Percentiles rank a stretch among this genome's conserved stretches.
Evolutionary conservation across 2,329 filamentous ascomycete species (phyloP).

Genomic region (Aspergillus alliaceus): DNA sequence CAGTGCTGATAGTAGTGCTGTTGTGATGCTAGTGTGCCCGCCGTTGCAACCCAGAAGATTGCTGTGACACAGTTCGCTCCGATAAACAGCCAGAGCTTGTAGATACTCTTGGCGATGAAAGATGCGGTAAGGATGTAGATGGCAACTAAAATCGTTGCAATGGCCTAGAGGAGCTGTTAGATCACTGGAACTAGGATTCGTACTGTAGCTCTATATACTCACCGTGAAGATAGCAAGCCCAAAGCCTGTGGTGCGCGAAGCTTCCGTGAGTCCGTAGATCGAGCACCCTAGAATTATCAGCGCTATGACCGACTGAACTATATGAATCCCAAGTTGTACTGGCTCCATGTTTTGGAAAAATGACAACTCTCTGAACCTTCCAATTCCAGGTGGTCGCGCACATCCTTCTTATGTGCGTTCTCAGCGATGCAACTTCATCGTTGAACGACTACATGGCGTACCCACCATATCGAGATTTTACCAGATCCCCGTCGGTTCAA

Average conservation of each 20-base stretch:
- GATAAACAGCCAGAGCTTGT: background rate
- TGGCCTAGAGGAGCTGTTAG: background rate
- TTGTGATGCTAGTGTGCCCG: background rate
- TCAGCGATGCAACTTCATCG: background rate
- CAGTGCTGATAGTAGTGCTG: background rate
- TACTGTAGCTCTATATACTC: background rate
- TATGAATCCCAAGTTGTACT: background rate
- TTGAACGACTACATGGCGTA: background rate
- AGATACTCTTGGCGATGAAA: background rate
- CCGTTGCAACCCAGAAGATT: background rate
- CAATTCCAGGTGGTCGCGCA: background rate
- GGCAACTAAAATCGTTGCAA: slow-evolving; percentile 1
- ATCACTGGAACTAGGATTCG: background rate
- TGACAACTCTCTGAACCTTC: background rate
- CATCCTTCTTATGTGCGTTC: background rate
- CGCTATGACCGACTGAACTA: background rate
- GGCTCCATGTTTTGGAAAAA: background rate
- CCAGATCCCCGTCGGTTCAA: background rate
- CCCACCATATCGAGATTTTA: background rate
- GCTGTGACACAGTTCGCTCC: background rate
- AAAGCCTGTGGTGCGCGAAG: background rate
- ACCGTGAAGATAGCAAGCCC: background rate
- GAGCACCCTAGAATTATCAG: background rate
- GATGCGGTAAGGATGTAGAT: slow-evolving; percentile 1
- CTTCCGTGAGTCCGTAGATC: background rate